Evolutionary conservation across 2,329 filamentous ascomycete species (phyloP).

Genomic region (Alternaria infectoria): DNA sequence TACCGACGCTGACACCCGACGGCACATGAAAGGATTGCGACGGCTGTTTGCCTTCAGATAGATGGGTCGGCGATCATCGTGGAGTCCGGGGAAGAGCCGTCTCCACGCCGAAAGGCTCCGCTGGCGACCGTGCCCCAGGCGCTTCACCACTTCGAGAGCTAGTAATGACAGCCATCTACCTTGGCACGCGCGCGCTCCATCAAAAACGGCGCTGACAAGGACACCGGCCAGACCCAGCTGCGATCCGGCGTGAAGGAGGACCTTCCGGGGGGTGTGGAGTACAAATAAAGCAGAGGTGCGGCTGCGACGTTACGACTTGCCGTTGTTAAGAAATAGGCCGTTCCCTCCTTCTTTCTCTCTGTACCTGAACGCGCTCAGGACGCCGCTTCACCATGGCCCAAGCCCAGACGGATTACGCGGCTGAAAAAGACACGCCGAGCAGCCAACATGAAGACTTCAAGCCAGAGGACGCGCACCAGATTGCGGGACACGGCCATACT

Average conservation of each 20-base stretch:
- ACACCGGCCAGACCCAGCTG: constrained; percentile 5
- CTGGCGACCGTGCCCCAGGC: background rate
- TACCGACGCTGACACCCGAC: constrained; percentile 18
- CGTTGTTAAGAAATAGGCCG: background rate
- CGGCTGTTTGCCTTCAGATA: constrained; percentile 6
- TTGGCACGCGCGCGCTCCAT: constrained; percentile 8
- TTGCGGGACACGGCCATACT: constrained; percentile 37
- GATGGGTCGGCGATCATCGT: constrained; percentile 8
- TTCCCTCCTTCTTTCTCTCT: background rate
- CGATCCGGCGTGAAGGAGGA: background rate
- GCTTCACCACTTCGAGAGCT: constrained; percentile 3
- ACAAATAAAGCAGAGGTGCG: constrained; percentile 9
- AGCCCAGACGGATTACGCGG: constrained; percentile 4
- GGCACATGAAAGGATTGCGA: constrained; percentile 2
- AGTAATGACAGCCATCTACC: constrained; percentile 1
- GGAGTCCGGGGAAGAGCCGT: constrained; percentile 7
- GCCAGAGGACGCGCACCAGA: constrained; percentile 28
- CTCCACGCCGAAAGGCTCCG: constrained; percentile 14
- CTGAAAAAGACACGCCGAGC: constrained; percentile 23
- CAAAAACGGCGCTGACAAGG: constrained; percentile 1
- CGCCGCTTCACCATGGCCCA: constrained; percentile 13
- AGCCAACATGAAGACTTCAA: constrained; percentile 39
- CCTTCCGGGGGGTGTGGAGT: background rate
- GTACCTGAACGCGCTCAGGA: background rate
- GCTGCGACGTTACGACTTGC: constrained; percentile 14